Base-by-base conservation (phyloP, 1,284 basidiomycete genomes). In the Austroboletus niveus region DNA sequence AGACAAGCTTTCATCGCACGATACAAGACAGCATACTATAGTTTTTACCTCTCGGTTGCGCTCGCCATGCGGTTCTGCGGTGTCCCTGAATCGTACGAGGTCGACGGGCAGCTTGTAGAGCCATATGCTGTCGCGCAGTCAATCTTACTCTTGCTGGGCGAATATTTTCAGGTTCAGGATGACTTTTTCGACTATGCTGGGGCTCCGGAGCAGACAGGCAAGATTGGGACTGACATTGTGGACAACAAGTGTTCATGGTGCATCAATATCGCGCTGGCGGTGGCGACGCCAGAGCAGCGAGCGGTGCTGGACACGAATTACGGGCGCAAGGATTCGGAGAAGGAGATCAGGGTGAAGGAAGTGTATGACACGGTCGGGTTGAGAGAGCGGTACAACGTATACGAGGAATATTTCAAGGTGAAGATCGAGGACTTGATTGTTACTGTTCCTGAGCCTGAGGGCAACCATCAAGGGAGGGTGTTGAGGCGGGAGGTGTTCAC, bases 181-280 rank as follows among this genome's bases (percentile, higher is more conserved):
- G 96, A 99, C 72, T 98, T 89, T 74, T 84, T 99, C 59, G 96
- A 99, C 73, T 97, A 87, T 68, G 89, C 89, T 47, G 93, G 89
- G 11, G 83, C 91, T 2, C 92, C 94, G 0, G 93, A 95, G 74
- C 82, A 91, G 61, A 91, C 98, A 51, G 97, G 96, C 57, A 99
- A 99, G 77, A 84, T 98, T 58, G 97, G 96, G 32, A 98, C 96
- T 20, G 97, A 99, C 72, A 99, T 99, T 64, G 73, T 97, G 52
- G 96, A 99, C 75, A 98, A 98, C 84, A 99, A 99, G 76, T 99
- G 96, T 75, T 92, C 90, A 39, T 99, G 96, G 97, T 89, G 89
- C 66, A 79, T 99, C 72, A 98, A 98, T 73, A 86, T 85, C 17
- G 96, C 94, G 32, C 80, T 99, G 55, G 75, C 78, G n/a, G 64